phyloP scores from a whole-genome alignment of 2,329 filamentous ascomycete genomes.

The Phialophora verrucosa region DNA sequence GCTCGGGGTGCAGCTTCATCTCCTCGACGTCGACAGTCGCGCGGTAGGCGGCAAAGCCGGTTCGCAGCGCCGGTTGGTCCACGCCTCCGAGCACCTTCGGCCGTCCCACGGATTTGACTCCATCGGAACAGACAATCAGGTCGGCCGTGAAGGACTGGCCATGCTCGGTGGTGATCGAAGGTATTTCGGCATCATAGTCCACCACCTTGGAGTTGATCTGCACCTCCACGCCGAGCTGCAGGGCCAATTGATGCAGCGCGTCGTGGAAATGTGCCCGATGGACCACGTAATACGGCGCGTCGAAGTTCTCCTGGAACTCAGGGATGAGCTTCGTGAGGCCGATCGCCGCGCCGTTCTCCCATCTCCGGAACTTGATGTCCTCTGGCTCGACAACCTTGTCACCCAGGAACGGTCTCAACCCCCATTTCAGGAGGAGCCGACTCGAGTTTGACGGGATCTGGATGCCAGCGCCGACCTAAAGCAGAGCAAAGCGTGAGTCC shows the following conservation, averaged over 20 bases:
- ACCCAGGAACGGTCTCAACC: conserved; percentile 35
- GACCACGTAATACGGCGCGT: conserved; percentile 34
- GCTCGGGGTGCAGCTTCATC: conserved; percentile 32
- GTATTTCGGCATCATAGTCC: conserved; percentile 37
- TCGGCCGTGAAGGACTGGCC: conserved; percentile 43
- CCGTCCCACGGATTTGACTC: conserved; percentile 39
- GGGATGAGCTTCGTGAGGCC: conserved; percentile 33
- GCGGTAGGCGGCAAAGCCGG: conserved; percentile 36
- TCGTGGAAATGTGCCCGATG: conserved; percentile 36
- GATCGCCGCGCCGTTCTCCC: conserved; percentile 32
- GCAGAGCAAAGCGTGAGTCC: background rate
- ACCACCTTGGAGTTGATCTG: conserved; percentile 39
- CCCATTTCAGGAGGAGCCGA: conserved; percentile 41
- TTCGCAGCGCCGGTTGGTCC: conserved; percentile 26
- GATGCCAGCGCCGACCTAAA: conserved; percentile 43
- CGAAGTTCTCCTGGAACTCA: conserved; percentile 32
- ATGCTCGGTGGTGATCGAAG: conserved; percentile 42
- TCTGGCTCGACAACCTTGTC: conserved; percentile 29
- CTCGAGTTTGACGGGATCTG: conserved; percentile 43
- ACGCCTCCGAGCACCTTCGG: conserved; percentile 36
- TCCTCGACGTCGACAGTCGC: conserved; percentile 34
- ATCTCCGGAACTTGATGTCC: conserved; percentile 31
- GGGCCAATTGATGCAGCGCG: conserved; percentile 29
- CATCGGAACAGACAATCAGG: conserved; percentile 50
- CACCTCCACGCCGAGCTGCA: conserved; percentile 30